These are phyloP conservation scores for Podaxis carcinomalis DNA, from an alignment of 768 basidiomycete species.

Conservation along the genomic window DNA sequence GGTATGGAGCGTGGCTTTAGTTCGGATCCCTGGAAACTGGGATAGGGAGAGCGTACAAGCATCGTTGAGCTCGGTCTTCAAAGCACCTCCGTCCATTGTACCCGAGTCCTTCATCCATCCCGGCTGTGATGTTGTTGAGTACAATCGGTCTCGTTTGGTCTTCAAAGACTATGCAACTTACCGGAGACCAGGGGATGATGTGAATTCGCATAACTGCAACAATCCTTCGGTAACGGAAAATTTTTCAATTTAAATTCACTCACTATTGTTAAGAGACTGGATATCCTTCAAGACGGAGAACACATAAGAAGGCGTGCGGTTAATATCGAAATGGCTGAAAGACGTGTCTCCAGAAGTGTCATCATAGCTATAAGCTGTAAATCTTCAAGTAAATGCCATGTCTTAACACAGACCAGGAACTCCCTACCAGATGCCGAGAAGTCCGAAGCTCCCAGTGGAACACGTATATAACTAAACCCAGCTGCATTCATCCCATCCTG, in stretches of 20 bases:
- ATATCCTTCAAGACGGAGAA: constrained; percentile 62
- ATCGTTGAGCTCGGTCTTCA: constrained; percentile 39
- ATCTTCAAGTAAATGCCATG: constrained; percentile 2
- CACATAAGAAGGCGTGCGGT: constrained; percentile 51
- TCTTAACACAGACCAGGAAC: background rate
- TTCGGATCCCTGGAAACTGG: background rate
- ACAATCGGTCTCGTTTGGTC: constrained; percentile 1
- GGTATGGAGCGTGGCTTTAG: background rate
- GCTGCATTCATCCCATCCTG: constrained; percentile 57
- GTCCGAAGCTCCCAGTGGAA: constrained; percentile 67
- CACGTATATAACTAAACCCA: constrained; percentile 60
- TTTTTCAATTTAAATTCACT: constrained; percentile 7
- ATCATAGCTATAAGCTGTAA: constrained; percentile 57
- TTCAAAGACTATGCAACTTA: constrained; percentile 24
- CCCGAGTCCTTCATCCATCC: constrained; percentile 70
- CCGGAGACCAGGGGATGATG: constrained; percentile 68
- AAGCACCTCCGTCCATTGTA: constrained; percentile 62
- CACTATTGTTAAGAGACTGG: constrained; percentile 43
- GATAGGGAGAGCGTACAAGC: constrained; percentile 32
- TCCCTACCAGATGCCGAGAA: constrained; percentile 51
- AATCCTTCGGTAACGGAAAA: background rate
- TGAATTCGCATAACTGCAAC: constrained; percentile 44
- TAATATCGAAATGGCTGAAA: constrained; percentile 48
- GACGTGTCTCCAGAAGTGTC: constrained; percentile 54
- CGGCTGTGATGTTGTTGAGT: constrained; percentile 37